phyloP scores from a whole-genome alignment of 23 red algal species.

The Gracilaria gracilis region DNA sequence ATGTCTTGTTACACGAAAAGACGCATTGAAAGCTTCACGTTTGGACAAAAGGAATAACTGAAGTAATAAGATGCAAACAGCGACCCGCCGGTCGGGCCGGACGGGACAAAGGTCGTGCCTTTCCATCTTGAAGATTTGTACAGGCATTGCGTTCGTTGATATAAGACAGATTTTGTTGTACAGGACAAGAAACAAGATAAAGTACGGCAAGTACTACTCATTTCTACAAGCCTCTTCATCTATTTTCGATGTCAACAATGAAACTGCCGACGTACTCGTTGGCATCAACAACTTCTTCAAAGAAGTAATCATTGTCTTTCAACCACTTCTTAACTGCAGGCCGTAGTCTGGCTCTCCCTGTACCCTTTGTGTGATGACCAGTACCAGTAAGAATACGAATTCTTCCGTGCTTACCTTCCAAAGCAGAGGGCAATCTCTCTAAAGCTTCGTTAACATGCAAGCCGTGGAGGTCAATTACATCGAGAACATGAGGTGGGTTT shows the following conservation, averaged over 20 bases:
- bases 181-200: constrained; percentile 15
- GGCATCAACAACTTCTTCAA: constrained; percentile 81
- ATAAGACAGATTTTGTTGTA: constrained; percentile 26
- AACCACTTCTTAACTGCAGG: constrained; percentile 73
- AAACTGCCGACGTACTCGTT: constrained; percentile 78
- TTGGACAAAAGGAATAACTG: not conserved
- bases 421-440: constrained; percentile 66
- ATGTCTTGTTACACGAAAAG: not conserved
- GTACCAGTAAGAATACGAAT: constrained; percentile 69
- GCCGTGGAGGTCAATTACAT: constrained; percentile 79
- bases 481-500: constrained; percentile 54
- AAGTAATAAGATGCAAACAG: not conserved
- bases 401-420: constrained; percentile 29
- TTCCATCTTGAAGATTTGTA: constrained; percentile 6
- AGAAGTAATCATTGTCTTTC: constrained; percentile 71
- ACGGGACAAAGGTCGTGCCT: not conserved
- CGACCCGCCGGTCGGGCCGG: not conserved
- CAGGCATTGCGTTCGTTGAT: constrained; percentile 10
- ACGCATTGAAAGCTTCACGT: not conserved
- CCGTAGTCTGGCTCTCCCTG: constrained; percentile 65
- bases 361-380: constrained; percentile 73
- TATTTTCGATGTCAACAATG: constrained; percentile 56
- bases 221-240: constrained; percentile 24
- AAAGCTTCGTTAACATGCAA: constrained; percentile 78
- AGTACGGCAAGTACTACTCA: constrained; percentile 7